Evolutionary conservation across 169 alveolate species (phyloP), one percentile per base, ranked within the genome.

Genomic region (Babesia bovis): DNA sequence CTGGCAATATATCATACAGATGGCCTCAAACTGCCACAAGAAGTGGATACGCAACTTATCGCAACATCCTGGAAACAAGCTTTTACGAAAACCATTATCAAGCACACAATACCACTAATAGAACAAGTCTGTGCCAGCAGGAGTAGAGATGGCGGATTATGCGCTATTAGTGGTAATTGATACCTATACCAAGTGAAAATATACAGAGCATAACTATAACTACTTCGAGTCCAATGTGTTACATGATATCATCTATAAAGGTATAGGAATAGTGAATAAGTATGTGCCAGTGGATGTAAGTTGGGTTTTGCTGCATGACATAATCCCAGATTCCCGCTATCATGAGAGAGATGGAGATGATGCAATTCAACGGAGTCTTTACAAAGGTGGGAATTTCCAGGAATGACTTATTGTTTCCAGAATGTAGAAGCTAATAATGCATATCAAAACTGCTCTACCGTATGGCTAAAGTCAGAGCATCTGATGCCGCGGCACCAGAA

Each of bases 341-440:
- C 17, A 44, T 36, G 41, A 45, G 82, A 9, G 85, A 77, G 58
- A n/a, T 77, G 66, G 82, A 66, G 40, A 44, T 77, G 57, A 77
- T 77, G 81, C 78, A 77, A 38, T 77, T 52, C 50, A 66, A 56
- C 61, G 85, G 79, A 5, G 47, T 67, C 21, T 77, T 77, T 66
- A 67, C 19, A 1, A 66, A 55, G 85, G 85, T 77, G 10, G 3
- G 3, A 10, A 1, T 30, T 17, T 13, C 10, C 7, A 0, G n/a
- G 47, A 3, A 21, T 1, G 3, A 3, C 4, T 10, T 19, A n/a
- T 26, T 21, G 38, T 21, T 10, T 3, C 53, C 30, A 77, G 82
- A 52, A 42, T 44, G 35, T 25, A 0, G 72, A 77, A 5, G 44
- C 21, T 10, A 58, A 26, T 51, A 28, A 60, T 25, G 42, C 40